Evolutionary conservation across 129 eudicot species (phyloP).

Genomic region (Flaveria linearis): DNA sequence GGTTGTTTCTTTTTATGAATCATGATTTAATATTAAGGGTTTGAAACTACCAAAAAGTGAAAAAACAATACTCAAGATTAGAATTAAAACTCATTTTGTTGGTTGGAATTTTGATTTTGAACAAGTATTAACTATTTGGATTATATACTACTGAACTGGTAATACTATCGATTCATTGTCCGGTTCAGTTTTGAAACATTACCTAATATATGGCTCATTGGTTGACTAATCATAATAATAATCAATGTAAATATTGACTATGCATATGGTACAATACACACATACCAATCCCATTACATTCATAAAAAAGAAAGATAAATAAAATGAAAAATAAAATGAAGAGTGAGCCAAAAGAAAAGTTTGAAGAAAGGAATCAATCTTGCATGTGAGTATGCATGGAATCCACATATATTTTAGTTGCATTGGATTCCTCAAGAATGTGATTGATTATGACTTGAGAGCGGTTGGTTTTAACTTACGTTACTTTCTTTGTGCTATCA

Average conservation of each 20-base stretch:
- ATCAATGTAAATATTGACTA: background rate
- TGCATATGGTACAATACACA: background rate
- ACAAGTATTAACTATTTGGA: too few relatives aligned
- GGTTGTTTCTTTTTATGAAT: background rate
- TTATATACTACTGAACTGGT: too few relatives aligned
- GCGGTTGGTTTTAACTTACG: conserved; percentile 4
- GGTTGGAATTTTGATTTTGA: too few relatives aligned
- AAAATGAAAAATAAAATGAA: background rate
- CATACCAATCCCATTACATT: background rate
- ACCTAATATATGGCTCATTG: too few relatives aligned
- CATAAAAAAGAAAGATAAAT: background rate
- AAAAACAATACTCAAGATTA: background rate
- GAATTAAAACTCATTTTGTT: background rate
- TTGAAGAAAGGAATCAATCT: conserved; percentile 26
- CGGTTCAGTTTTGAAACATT: too few relatives aligned
- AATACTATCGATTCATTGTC: too few relatives aligned
- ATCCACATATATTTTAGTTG: conserved; percentile 24
- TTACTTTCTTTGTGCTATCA: background rate
- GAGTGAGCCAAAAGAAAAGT: conserved; percentile 29
- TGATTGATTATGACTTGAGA: conserved; percentile 28
- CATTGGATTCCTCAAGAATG: conserved; percentile 34
- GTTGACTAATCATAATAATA: background rate
- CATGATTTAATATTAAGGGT: background rate
- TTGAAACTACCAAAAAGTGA: conserved; percentile 1
- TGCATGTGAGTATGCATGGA: conserved; percentile 34